These are phyloP conservation scores for Pleurotus giganteus DNA, from an alignment of 768 basidiomycete genomes.

Conservation along the genomic window DNA sequence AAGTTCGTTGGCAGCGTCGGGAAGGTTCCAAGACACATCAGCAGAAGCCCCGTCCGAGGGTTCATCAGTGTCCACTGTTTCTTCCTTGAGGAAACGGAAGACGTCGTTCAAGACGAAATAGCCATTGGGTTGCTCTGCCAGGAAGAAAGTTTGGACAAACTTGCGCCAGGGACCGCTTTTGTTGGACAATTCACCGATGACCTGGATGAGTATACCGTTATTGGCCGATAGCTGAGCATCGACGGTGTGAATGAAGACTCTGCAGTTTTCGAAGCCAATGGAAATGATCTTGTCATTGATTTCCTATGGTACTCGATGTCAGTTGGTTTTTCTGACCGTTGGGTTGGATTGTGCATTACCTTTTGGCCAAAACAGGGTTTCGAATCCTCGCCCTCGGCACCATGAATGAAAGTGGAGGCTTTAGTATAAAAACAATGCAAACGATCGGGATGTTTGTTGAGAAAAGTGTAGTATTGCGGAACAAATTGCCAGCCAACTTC, in stretches of 20 bases:
- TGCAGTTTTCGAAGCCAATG: conserved; percentile 94
- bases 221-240: conserved; percentile 95
- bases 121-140: conserved; percentile 97
- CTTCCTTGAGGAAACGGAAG: conserved; percentile 99
- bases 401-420: conserved; percentile 95
- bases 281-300: conserved; percentile 96
- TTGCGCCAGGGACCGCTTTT: conserved; percentile 90
- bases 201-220: conserved; percentile 97
- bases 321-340: background rate
- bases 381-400: conserved; percentile 93
- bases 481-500: conserved; percentile 99
- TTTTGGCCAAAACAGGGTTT: conserved; percentile 91
- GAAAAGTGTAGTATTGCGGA: conserved; percentile 98
- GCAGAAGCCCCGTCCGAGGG: conserved; percentile 35
- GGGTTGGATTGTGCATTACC: conserved; percentile 44
- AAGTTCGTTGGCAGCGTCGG: background rate
- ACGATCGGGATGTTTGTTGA: conserved; percentile 96
- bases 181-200: conserved; percentile 99
- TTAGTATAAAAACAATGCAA: conserved; percentile 99
- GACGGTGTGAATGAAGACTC: conserved; percentile 98
- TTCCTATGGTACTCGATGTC: conserved; percentile 52
- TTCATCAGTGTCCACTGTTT: conserved; percentile 66
- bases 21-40: conserved; percentile 27
- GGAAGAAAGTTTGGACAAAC: conserved; percentile 99
- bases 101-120: conserved; percentile 99